Evolutionary conservation across 2,329 filamentous ascomycete species (phyloP).

Genomic region (Talaromyces islandicus): DNA sequence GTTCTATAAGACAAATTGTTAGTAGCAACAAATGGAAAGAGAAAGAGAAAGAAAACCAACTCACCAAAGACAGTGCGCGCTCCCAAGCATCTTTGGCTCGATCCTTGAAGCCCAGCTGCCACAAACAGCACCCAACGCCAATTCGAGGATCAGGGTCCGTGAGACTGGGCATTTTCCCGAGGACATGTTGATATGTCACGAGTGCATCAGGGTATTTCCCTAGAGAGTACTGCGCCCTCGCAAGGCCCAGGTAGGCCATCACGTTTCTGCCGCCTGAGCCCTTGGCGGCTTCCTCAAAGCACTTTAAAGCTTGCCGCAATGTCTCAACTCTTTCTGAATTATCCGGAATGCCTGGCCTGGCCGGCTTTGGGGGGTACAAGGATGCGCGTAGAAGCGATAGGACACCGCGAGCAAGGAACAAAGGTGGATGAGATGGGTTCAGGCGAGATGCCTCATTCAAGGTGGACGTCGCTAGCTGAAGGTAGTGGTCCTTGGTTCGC

Average conservation of each 20-base stretch:
- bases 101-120: constrained; percentile 91
- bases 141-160: constrained; percentile 92
- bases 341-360: constrained; percentile 58
- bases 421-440: constrained; percentile 84
- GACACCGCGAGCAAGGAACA: constrained; percentile 87
- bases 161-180: constrained; percentile 79
- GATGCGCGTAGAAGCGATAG: constrained; percentile 83
- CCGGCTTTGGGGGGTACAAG: constrained; percentile 65
- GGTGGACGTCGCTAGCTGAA: constrained; percentile 82
- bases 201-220: constrained; percentile 81
- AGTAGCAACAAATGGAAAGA: not conserved
- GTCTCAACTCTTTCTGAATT: constrained; percentile 68
- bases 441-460: constrained; percentile 94
- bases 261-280: constrained; percentile 82
- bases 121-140: constrained; percentile 93
- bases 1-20: constrained; percentile 36
- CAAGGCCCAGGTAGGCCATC: constrained; percentile 85
- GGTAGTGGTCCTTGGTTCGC: constrained; percentile 88
- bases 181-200: constrained; percentile 76
- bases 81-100: constrained; percentile 90
- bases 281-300: constrained; percentile 88
- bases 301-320: constrained; percentile 78
- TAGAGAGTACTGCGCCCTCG: constrained; percentile 78
- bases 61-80: constrained; percentile 70
- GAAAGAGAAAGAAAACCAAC: not conserved